Percentiles rank a stretch among this genome's conserved stretches.
Conservation (phyloP, 1,284 basidiomycete species). For the Ustilago curta region DNA sequence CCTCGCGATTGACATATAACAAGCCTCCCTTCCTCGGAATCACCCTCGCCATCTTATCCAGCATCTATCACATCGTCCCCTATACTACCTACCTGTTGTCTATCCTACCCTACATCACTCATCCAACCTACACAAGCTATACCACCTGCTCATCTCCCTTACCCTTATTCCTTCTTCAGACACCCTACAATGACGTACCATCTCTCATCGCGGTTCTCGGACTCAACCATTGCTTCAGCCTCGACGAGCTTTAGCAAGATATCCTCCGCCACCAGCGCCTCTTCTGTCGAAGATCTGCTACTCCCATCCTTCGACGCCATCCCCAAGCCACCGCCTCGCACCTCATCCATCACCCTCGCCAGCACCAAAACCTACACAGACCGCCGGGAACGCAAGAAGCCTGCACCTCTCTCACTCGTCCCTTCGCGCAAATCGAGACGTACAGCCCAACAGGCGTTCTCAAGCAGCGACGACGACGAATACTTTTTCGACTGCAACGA, state of each 20-base stretch:
- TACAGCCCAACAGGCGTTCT: not conserved
- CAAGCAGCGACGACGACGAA: constrained; percentile 16
- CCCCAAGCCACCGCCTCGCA: constrained; percentile 42
- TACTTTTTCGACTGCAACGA: constrained; percentile 27
- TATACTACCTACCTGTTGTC: not conserved
- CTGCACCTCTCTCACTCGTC: constrained; percentile 18
- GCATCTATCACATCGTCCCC: constrained; percentile 5
- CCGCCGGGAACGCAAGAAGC: constrained; percentile 29
- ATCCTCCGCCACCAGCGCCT: constrained; percentile 27
- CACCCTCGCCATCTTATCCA: constrained; percentile 8
- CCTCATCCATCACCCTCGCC: constrained; percentile 40
- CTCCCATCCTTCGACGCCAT: constrained; percentile 18
- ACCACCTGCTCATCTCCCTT: not conserved
- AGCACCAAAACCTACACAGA: constrained; percentile 28
- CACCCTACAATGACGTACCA: constrained; percentile 7
- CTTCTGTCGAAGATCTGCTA: constrained; percentile 26
- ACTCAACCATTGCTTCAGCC: constrained; percentile 41
- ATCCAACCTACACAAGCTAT: not conserved
- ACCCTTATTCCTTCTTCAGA: not conserved
- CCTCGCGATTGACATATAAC: constrained; percentile 23
- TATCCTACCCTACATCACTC: not conserved
- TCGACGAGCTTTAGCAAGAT: constrained; percentile 32
- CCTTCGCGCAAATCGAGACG: constrained; percentile 8
- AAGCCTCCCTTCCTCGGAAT: not conserved
- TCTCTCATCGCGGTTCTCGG: constrained; percentile 43